Evolutionary conservation across 2,329 filamentous ascomycete genomes (phyloP), one percentile per base, ranked within the genome.

Genomic region (Claviceps sp.): DNA sequence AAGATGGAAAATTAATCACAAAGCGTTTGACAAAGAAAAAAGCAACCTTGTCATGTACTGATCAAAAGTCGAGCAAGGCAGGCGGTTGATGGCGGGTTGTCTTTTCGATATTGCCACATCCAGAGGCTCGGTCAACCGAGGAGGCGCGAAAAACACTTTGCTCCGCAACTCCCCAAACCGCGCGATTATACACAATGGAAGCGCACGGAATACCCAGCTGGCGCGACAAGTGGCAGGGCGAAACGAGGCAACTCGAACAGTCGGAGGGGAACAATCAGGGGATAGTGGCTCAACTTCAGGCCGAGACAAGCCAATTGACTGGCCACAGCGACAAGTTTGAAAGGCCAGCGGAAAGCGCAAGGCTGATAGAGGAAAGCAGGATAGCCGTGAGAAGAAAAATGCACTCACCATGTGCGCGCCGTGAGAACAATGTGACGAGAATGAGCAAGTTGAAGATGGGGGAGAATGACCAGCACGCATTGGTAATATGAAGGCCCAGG

Each of bases 351-450:
- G 16, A 13, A 17, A 3, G 29, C 3, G 6, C 46, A 16, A 46
- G 13, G 17, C 13, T 43, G 22, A 7, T 20, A 37, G 9, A 17
- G 14, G 6, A 22, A 36, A 34, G 20, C n/a, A 43, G 5, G 29
- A 23, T 4, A 11, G 40, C 17, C 13, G 14, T 2, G 14, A 1
- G 26, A 23, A 40, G 9, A 29, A 6, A 36, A 40, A 37, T n/a
- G 20, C 50, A 47, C 51, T 53, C 44, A 53, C 51, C 44, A 47
- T 49, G 17, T 37, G 36, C 38, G 43, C 29, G 36, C 47, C 42
- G 26, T n/a, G 14, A 34, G 23, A 34, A 37, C 14, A n/a, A 20
- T 34, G 17, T 23, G 16, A 23, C 43, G 6, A 16, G 39, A 42
- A 13, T 42, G 34, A 42, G 22, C 17, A 52, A 26, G 4, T 50